phyloP scores from a whole-genome alignment of 192 early-diverging fungal species.

The Coemansia sp. region DNA sequence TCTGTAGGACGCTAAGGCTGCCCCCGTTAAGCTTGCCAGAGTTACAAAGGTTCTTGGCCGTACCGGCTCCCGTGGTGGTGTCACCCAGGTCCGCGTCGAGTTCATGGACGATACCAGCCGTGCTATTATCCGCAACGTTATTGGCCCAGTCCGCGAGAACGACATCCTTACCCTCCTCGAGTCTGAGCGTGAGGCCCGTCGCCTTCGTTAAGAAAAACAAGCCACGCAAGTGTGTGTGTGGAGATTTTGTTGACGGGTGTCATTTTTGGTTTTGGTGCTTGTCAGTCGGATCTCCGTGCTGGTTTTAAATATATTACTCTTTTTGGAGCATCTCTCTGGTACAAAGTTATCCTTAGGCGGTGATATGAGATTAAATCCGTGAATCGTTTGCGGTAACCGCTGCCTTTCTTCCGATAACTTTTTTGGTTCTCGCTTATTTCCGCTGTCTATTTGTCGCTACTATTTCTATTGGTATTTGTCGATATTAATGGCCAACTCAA shows the following conservation, averaged over 20 bases:
- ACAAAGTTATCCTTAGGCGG: neutral
- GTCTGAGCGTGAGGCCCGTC: conserved; percentile 99
- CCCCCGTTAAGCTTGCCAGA: conserved; percentile 83
- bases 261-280: neutral
- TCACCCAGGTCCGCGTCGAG: conserved; percentile 99
- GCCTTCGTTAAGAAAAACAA: conserved; percentile 81
- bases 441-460: neutral
- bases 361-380: neutral
- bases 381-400: neutral
- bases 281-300: neutral
- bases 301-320: conserved; percentile 5
- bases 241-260: neutral
- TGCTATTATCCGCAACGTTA: conserved; percentile 99
- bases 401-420: neutral
- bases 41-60: conserved; percentile 98
- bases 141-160: conserved; percentile 98
- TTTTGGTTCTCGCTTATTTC: neutral
- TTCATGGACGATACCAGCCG: conserved; percentile 96
- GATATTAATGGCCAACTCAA: conserved; percentile 1
- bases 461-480: neutral
- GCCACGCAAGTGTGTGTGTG: neutral
- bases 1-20: conserved; percentile 44
- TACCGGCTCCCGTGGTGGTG: conserved; percentile 99
- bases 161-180: conserved; percentile 97
- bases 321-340: neutral